Evolutionary conservation across 2,329 filamentous ascomycete species (phyloP).

Genomic region (Aaosphaeria arxii): DNA sequence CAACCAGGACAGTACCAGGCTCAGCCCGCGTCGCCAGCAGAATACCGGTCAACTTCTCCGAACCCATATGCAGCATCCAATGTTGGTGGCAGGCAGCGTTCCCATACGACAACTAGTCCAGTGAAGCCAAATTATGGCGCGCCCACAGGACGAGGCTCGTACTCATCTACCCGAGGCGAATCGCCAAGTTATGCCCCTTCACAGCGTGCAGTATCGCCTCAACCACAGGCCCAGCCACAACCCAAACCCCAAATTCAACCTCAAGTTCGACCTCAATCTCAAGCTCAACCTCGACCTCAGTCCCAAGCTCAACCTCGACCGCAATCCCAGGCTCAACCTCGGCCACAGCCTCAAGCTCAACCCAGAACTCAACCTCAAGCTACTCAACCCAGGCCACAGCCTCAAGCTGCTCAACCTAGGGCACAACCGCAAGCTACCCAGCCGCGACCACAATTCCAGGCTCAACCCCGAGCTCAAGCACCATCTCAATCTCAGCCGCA

Average conservation of each 20-base stretch:
- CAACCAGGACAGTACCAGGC: constrained; percentile 52
- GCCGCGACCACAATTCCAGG: too few relatives aligned
- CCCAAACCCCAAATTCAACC: too few relatives aligned
- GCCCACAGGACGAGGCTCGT: constrained; percentile 31
- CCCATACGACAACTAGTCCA: constrained; percentile 40
- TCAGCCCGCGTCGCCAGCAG: constrained; percentile 9
- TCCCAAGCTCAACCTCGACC: too few relatives aligned
- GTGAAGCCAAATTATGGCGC: constrained; percentile 37
- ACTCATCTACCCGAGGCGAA: constrained; percentile 38
- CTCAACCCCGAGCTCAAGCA: too few relatives aligned
- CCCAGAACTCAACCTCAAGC: too few relatives aligned
- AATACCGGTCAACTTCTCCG: constrained; percentile 47
- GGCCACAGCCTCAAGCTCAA: too few relatives aligned
- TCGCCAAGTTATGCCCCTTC: constrained; percentile 31
- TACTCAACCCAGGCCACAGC: too few relatives aligned
- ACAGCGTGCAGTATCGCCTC: constrained; percentile 43
- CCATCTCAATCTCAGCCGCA: too few relatives aligned
- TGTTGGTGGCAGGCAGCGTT: constrained; percentile 27
- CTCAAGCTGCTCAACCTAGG: too few relatives aligned
- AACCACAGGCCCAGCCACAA: constrained; percentile 20
- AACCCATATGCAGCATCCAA: constrained; percentile 56
- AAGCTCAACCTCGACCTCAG: constrained; percentile 6
- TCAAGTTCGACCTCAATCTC: too few relatives aligned
- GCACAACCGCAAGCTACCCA: too few relatives aligned
- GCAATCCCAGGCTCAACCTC: too few relatives aligned